A percentile compares a stretch with the other conserved stretches of the same genome.
Evolutionary conservation across 2,329 filamentous ascomycete genomes (phyloP).

Genomic region (Ceratocystis destructans): DNA sequence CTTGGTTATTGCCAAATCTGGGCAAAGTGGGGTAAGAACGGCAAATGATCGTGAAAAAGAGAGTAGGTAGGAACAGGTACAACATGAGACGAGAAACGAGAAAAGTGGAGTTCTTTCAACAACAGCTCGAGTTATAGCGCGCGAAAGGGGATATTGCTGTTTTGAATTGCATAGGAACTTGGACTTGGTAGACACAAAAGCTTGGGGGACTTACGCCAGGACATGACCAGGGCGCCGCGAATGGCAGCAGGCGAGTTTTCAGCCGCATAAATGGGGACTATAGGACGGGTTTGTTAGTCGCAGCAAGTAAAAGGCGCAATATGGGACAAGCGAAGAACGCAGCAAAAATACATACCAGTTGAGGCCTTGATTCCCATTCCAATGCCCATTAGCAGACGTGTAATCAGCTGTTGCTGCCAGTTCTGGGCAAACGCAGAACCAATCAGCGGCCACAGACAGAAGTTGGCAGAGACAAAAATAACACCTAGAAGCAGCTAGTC

Average conservation of each 20-base stretch:
- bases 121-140: neutral
- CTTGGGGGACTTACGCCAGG: conserved; percentile 31
- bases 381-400: conserved; percentile 37
- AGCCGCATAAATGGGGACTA: conserved; percentile 39
- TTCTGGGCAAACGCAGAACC: conserved; percentile 45
- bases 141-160: neutral
- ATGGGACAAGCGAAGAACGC: too few relatives aligned
- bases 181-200: neutral
- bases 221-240: conserved; percentile 40
- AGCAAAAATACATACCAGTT: conserved; percentile 23
- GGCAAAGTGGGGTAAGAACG: conserved; percentile 17
- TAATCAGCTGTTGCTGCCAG: conserved; percentile 43
- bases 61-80: neutral
- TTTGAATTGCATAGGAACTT: too few relatives aligned
- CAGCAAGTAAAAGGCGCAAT: neutral
- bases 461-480: conserved; percentile 49
- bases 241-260: conserved; percentile 40
- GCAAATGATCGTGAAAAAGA: conserved; percentile 3
- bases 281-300: neutral
- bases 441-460: conserved; percentile 48
- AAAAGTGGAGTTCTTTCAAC: neutral
- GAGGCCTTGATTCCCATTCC: conserved; percentile 44
- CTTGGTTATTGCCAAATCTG: conserved; percentile 22
- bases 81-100: neutral
- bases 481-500: conserved; percentile 32